Percentiles rank a stretch among this genome's conserved stretches.
Conservation (phyloP, 1,139 yeast species). For the Sugiyamaella pinicola region DNA sequence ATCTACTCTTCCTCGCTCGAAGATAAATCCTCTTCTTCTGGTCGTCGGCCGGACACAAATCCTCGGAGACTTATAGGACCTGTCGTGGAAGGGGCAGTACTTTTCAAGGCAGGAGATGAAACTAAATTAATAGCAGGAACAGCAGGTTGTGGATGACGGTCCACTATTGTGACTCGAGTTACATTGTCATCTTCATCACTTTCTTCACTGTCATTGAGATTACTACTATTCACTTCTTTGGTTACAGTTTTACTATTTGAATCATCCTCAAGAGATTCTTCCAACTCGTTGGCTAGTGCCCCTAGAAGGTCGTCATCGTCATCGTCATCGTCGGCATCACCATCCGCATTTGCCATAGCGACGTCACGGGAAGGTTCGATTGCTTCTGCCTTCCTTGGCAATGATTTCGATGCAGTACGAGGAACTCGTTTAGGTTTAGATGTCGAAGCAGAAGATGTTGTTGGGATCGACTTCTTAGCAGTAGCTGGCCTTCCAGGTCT, state of each 20-base stretch:
- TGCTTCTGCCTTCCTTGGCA: constrained; percentile 17
- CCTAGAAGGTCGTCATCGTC: constrained; percentile 39
- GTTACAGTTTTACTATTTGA: constrained; percentile 3
- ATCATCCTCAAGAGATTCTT: constrained; percentile 35
- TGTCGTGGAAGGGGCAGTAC: constrained; percentile 1
- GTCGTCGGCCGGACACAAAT: constrained; percentile 27
- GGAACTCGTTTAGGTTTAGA: constrained; percentile 1
- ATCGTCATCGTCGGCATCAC: constrained; percentile 37
- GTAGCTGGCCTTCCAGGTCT: constrained; percentile 5
- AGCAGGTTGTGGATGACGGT: constrained; percentile 16
- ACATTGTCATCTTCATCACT: constrained; percentile 27
- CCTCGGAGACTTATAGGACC: constrained; percentile 35
- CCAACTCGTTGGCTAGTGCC: constrained; percentile 37
- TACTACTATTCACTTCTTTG: background rate
- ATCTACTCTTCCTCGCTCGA: constrained; percentile 35
- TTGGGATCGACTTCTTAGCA: constrained; percentile 17
- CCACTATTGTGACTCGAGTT: constrained; percentile 19
- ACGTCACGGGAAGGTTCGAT: constrained; percentile 26
- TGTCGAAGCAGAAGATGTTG: constrained; percentile 5
- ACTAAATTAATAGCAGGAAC: constrained; percentile 17
- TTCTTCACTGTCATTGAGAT: constrained; percentile 25
- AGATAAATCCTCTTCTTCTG: constrained; percentile 35
- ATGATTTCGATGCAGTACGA: constrained; percentile 21
- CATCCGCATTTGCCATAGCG: constrained; percentile 25
- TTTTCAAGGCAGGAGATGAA: constrained; percentile 13